Base-by-base conservation (phyloP, 169 alveolate genomes). In the Plasmodium relictum region DNA sequence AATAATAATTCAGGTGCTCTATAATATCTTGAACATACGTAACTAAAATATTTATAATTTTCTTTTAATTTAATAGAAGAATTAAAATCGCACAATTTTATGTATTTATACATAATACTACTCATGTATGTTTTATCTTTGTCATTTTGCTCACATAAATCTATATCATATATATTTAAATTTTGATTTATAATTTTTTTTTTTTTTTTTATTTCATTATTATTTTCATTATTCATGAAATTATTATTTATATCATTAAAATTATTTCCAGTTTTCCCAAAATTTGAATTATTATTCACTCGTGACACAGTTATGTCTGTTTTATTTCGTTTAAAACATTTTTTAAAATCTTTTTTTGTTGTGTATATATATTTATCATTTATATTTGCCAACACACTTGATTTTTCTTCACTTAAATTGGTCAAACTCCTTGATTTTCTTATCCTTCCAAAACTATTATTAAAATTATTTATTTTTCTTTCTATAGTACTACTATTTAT, bases 1-100 rank as follows among this genome's bases (percentile, higher is more conserved):
- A 99, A 96, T 92, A 99, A 98, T 44, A 99, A 95, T 90, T 99
- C 99, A 0, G 99, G 99, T 1, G 99, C 99, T 54, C 99, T 93
- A 93, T 99, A 99, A 92, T 98, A 99, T 76, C 99, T 94, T 14
- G 99, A 96, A 94, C 99, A 98, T 3, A 98, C 98, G 89, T 98
- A 98, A 6, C 98, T 93, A 6, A 78, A 78, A 12, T 78, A 78
- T 50, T 78, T 78, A 59, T 78, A 78, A 42, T 78, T 78, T 50
- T 78, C 89, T 12, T 78, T 78, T 56, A 78, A 65, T 12, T 78
- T 78, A 12, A 66, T 78, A 7, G 89, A 78, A 5, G 73, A 63
- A 14, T 78, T 78, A 24, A 78, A 78, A 65, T 78, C 89, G 26
- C 89, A 78, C 39, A 78, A 50, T 18, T 78, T 78, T 12, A 78